A percentile compares a stretch with the other conserved stretches of the same genome.
phyloP scores from a whole-genome alignment of 2,329 filamentous ascomycete species.

The Rhexocercosporidium sp. region DNA sequence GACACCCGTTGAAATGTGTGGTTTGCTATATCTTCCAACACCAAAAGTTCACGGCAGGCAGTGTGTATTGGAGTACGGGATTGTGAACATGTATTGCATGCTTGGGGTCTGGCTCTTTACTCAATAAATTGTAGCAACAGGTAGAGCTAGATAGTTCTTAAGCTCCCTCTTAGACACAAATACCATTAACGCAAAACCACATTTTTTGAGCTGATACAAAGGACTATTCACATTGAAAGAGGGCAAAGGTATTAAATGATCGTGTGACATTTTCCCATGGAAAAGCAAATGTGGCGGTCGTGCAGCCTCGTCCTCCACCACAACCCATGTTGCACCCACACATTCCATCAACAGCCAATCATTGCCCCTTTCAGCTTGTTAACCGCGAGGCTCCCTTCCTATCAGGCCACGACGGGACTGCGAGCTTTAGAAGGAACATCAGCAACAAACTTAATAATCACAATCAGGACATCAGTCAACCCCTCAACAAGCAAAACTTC shows the following conservation, averaged over 20 bases:
- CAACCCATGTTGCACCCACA: neutral
- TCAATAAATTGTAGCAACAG: neutral
- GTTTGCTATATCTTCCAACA: neutral
- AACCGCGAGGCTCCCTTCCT: neutral
- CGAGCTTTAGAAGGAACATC: neutral
- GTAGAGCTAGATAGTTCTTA: neutral
- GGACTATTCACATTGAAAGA: neutral
- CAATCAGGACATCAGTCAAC: neutral
- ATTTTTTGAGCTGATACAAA: neutral
- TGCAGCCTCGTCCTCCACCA: slow-evolving; percentile 8
- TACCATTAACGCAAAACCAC: neutral
- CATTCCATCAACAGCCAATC: neutral
- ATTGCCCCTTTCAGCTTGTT: neutral
- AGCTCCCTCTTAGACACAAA: slow-evolving; percentile 1
- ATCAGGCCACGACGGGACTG: neutral
- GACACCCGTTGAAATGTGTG: neutral
- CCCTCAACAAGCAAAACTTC: neutral
- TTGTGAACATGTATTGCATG: neutral
- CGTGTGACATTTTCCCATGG: neutral
- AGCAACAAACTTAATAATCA: slow-evolving; percentile 2
- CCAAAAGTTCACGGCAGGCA: neutral
- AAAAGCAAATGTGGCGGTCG: neutral
- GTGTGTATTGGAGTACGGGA: slow-evolving; percentile 1
- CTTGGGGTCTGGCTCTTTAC: neutral
- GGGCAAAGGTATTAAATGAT: neutral